Conservation (phyloP, 352 stramenopile species). For the Pythium apleroticum region DNA sequence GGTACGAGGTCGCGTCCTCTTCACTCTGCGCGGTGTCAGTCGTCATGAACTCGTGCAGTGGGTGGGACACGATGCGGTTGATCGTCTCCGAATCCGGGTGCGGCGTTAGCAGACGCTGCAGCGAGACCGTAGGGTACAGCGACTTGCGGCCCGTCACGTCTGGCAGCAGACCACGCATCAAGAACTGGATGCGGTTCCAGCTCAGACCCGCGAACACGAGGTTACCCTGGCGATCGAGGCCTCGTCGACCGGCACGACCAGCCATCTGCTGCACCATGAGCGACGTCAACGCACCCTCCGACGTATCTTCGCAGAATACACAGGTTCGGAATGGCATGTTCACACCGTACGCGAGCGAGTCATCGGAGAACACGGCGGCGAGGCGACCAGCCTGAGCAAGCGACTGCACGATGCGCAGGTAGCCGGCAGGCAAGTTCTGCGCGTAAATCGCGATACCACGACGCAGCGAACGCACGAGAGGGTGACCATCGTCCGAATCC, state of each 20-base stretch:
- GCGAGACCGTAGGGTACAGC: conserved; percentile 91
- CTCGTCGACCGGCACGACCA: conserved; percentile 96
- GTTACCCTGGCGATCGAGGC: conserved; percentile 97
- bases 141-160: conserved; percentile 92
- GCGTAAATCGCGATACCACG: conserved; percentile 99
- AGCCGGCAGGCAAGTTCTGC: conserved; percentile 95
- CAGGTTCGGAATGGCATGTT: conserved; percentile 99
- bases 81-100: conserved; percentile 91
- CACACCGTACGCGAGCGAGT: conserved; percentile 97
- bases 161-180: conserved; percentile 95
- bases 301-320: conserved; percentile 98
- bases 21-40: conserved; percentile 22
- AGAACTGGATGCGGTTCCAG: conserved; percentile 94
- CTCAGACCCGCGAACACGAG: conserved; percentile 95
- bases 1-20: conserved; percentile 53
- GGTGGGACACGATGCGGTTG: conserved; percentile 81
- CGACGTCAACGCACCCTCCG: conserved; percentile 91
- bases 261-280: conserved; percentile 99
- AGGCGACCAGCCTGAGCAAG: conserved; percentile 96
- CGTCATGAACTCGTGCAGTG: conserved; percentile 78
- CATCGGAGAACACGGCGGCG: conserved; percentile 97
- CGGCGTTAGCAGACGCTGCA: conserved; percentile 91
- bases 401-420: conserved; percentile 95
- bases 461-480: conserved; percentile 87
- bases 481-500: conserved; percentile 79